phyloP scores from a whole-genome alignment of 176 grass and related monocot species.

The Urochloa ruziziensis region DNA sequence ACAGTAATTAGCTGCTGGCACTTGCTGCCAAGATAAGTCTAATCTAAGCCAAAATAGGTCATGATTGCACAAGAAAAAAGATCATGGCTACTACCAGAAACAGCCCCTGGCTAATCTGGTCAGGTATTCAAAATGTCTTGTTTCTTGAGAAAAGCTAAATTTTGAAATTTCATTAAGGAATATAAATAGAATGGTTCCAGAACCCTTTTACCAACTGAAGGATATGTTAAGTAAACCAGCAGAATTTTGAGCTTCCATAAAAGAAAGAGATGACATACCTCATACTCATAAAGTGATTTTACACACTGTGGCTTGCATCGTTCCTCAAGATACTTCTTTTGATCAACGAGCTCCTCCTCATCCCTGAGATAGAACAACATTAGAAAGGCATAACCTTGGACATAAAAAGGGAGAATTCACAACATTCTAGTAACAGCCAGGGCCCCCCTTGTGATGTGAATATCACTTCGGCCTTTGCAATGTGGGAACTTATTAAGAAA shows the following conservation, averaged over 20 bases:
- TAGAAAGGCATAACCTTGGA: background rate
- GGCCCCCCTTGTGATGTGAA: background rate
- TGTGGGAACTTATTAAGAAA: background rate
- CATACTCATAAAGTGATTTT: slow-evolving; percentile 54
- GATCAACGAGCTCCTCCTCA: slow-evolving; percentile 58
- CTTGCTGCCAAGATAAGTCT: background rate
- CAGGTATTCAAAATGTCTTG: background rate
- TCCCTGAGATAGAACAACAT: slow-evolving; percentile 30
- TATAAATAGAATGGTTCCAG: background rate
- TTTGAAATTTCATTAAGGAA: background rate
- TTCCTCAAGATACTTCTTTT: slow-evolving; percentile 67
- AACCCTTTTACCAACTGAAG: background rate
- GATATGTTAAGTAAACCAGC: background rate
- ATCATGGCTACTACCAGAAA: background rate
- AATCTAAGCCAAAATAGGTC: background rate
- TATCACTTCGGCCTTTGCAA: background rate
- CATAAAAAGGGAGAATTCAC: background rate
- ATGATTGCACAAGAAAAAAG: background rate
- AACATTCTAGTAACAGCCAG: background rate
- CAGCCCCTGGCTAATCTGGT: background rate
- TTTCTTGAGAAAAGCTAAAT: background rate
- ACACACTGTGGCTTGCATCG: slow-evolving; percentile 72
- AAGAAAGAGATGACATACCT: slow-evolving; percentile 33
- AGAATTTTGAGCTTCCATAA: background rate
- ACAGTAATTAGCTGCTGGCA: background rate